Conservation (phyloP, 768 basidiomycete species). For the Multifurca ochricompacta region DNA sequence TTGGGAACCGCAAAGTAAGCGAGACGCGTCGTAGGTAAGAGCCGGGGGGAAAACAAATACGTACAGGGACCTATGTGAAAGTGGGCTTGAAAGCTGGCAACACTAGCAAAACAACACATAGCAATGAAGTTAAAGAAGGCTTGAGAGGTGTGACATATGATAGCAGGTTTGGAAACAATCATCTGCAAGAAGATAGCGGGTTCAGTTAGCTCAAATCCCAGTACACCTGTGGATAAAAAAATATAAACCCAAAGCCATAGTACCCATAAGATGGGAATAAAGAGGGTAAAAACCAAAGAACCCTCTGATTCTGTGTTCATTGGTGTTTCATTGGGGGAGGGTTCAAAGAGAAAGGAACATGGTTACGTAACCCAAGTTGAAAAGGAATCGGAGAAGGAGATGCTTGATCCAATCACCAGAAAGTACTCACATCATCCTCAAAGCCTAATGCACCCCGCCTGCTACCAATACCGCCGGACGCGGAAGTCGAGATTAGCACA, state of each 20-base stretch:
- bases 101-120: slow-evolving; percentile 86
- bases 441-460: slow-evolving; percentile 50
- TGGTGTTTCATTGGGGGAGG: slow-evolving; percentile 8
- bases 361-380: slow-evolving; percentile 19
- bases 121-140: slow-evolving; percentile 91
- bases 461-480: slow-evolving; percentile 50
- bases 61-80: slow-evolving; percentile 80
- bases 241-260: slow-evolving; percentile 60
- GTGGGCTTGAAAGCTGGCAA: slow-evolving; percentile 82
- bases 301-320: slow-evolving; percentile 32
- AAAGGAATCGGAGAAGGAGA: neutral
- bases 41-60: slow-evolving; percentile 28
- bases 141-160: slow-evolving; percentile 69
- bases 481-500: slow-evolving; percentile 30
- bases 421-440: slow-evolving; percentile 62
- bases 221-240: slow-evolving; percentile 13
- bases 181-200: slow-evolving; percentile 41
- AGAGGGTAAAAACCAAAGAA: slow-evolving; percentile 51
- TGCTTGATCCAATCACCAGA: slow-evolving; percentile 28
- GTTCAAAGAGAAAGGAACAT: slow-evolving; percentile 7
- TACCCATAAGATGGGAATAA: slow-evolving; percentile 57
- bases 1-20: neutral
- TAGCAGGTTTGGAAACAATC: slow-evolving; percentile 80
- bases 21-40: neutral
- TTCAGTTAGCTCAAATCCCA: slow-evolving; percentile 21